Evolutionary conservation across 805 yeast genomes (phyloP).

Genomic region (Blastobotrys mokoenaii): DNA sequence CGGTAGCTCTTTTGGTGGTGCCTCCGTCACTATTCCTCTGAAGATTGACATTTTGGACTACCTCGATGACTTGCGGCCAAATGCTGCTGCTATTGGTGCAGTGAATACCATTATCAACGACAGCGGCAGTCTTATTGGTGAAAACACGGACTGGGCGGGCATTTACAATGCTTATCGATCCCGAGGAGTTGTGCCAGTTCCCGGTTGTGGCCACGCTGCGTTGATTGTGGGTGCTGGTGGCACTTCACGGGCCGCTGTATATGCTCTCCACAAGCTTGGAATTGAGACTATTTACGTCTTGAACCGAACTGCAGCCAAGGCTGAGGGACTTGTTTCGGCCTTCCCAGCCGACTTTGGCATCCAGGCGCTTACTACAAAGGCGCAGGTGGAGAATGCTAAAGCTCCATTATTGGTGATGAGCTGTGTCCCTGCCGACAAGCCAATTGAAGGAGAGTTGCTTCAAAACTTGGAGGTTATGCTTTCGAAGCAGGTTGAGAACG

Average conservation of each 20-base stretch:
- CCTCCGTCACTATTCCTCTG: slow-evolving; percentile 89
- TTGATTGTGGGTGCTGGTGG: slow-evolving; percentile 96
- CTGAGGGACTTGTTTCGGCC: slow-evolving; percentile 45
- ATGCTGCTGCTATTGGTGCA: slow-evolving; percentile 84
- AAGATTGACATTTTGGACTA: slow-evolving; percentile 71
- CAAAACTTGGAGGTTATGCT: slow-evolving; percentile 42
- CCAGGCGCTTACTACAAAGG: slow-evolving; percentile 43
- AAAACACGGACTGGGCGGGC: slow-evolving; percentile 95
- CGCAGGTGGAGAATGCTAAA: slow-evolving; percentile 32
- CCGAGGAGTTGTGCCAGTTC: slow-evolving; percentile 41
- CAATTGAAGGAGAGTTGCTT: slow-evolving; percentile 47
- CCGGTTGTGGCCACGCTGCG: slow-evolving; percentile 38
- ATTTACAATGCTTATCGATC: slow-evolving; percentile 57
- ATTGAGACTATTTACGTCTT: slow-evolving; percentile 67
- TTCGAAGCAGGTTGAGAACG: slow-evolving; percentile 30
- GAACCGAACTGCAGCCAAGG: slow-evolving; percentile 69
- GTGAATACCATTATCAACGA: slow-evolving; percentile 75
- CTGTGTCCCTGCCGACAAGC: slow-evolving; percentile 77
- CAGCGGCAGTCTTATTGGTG: slow-evolving; percentile 54
- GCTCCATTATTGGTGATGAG: slow-evolving; percentile 59
- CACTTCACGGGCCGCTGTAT: slow-evolving; percentile 89
- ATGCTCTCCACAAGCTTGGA: slow-evolving; percentile 73
- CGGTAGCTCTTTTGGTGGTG: slow-evolving; percentile 67
- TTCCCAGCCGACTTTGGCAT: slow-evolving; percentile 59
- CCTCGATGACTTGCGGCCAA: slow-evolving; percentile 56